Conservation (phyloP, 2,329 filamentous ascomycete species). For the Trichoderma cornu-damae region DNA sequence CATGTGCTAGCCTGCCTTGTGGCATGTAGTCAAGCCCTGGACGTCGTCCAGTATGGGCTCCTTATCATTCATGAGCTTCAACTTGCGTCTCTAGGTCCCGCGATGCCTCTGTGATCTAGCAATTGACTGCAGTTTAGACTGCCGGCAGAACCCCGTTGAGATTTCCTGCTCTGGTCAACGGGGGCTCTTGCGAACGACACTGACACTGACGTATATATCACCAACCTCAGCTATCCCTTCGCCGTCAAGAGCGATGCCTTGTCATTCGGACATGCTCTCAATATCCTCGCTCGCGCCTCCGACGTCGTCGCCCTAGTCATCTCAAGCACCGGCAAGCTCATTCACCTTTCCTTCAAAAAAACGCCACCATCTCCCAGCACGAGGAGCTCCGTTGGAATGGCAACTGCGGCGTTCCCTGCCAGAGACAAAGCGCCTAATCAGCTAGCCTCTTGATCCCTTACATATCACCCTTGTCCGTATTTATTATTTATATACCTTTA, state of each 20-base stretch:
- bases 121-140: background rate
- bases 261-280: background rate
- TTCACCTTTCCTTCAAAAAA: background rate
- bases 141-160: background rate
- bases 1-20: background rate
- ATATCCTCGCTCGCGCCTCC: background rate
- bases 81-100: background rate
- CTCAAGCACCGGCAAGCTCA: background rate
- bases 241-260: background rate
- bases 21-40: background rate
- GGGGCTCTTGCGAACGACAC: constrained; percentile 2
- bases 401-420: background rate
- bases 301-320: background rate
- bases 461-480: no score
- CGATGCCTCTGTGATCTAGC: background rate
- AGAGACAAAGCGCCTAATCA: background rate
- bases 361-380: background rate
- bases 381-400: background rate
- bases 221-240: constrained; percentile 11
- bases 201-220: constrained; percentile 1
- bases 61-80: background rate
- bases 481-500: background rate
- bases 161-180: background rate
- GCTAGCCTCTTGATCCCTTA: background rate
- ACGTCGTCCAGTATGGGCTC: constrained; percentile 10